Percentiles rank a stretch among this genome's conserved stretches.
Evolutionary conservation across 345 rosid genomes (phyloP).

Genomic region (Aurinia saxatilis): DNA sequence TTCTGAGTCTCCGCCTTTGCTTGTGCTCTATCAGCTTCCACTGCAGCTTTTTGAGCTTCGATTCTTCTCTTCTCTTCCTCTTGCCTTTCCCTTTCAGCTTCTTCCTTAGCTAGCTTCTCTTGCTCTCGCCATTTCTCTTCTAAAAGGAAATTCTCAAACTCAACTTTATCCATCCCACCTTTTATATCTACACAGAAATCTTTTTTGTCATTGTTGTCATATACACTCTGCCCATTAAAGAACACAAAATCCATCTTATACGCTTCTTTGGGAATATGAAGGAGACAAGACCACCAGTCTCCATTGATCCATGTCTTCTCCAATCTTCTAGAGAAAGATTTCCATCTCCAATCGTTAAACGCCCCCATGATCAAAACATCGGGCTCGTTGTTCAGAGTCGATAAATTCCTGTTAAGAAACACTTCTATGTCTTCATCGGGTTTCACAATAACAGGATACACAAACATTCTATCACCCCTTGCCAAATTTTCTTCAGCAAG

Average conservation of each 20-base stretch:
- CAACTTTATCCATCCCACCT: conserved; percentile 62
- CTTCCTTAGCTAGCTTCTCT: conserved; percentile 66
- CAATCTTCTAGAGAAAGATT: conserved; percentile 61
- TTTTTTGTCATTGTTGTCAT: conserved; percentile 65
- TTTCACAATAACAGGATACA: conserved; percentile 48
- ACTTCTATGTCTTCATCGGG: conserved; percentile 70
- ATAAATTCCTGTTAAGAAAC: conserved; percentile 58
- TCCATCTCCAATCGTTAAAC: conserved; percentile 92
- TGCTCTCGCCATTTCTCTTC: conserved; percentile 77
- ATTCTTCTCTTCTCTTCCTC: conserved; percentile 66
- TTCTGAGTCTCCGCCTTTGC: conserved; percentile 60
- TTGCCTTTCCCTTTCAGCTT: conserved; percentile 66
- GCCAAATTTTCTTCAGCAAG: conserved; percentile 47
- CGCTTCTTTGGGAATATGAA: conserved; percentile 82
- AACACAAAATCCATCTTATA: conserved; percentile 88
- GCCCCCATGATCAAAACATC: conserved; percentile 83
- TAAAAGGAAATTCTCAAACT: conserved; percentile 79
- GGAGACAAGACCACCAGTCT: conserved; percentile 87
- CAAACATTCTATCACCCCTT: conserved; percentile 51
- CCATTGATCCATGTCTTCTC: conserved; percentile 50
- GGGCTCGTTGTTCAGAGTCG: conserved; percentile 47
- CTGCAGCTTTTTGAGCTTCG: conserved; percentile 67
- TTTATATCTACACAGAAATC: conserved; percentile 67
- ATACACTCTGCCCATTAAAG: conserved; percentile 62
- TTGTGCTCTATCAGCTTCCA: conserved; percentile 67